These are phyloP conservation scores for Venturia pyrina DNA, from an alignment of 2,329 filamentous ascomycete species.

Conservation along the genomic window DNA sequence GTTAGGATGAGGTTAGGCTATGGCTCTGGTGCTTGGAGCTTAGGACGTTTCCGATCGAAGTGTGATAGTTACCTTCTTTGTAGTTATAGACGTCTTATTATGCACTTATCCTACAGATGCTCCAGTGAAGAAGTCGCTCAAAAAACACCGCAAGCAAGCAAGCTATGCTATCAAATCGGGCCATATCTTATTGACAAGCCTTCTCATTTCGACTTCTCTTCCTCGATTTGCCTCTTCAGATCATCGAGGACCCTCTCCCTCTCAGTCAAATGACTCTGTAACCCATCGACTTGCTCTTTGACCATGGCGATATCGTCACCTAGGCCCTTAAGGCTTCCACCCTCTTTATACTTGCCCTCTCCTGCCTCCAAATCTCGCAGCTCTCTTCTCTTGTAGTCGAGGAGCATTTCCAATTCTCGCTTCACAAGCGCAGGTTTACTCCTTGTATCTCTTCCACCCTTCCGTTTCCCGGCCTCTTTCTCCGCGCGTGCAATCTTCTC, in stretches of 20 bases:
- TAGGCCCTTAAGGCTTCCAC: conserved; percentile 65
- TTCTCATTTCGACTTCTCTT: conserved; percentile 51
- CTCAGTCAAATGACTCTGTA: conserved; percentile 71
- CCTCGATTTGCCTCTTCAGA: conserved; percentile 73
- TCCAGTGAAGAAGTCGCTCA: neutral
- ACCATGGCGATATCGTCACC: conserved; percentile 80
- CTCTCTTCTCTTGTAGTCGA: conserved; percentile 87
- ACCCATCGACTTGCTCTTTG: conserved; percentile 85
- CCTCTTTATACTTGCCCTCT: conserved; percentile 53
- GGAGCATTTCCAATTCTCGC: conserved; percentile 81
- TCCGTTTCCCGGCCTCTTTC: conserved; percentile 53
- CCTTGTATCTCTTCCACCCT: conserved; percentile 53
- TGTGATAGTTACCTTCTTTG: neutral
- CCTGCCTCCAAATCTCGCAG: conserved; percentile 62
- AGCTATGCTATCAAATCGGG: neutral
- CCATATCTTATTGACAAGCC: neutral
- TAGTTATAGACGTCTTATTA: neutral
- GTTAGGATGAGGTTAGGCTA: too few relatives aligned
- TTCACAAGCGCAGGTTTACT: conserved; percentile 87
- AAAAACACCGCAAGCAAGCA: neutral
- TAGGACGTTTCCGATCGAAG: neutral
- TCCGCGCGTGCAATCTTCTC: conserved; percentile 78
- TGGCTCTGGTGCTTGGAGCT: too few relatives aligned
- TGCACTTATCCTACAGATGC: neutral
- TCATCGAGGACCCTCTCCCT: conserved; percentile 68